phyloP scores from a whole-genome alignment of 2,329 filamentous ascomycete species.

The Fusarium anguioides region DNA sequence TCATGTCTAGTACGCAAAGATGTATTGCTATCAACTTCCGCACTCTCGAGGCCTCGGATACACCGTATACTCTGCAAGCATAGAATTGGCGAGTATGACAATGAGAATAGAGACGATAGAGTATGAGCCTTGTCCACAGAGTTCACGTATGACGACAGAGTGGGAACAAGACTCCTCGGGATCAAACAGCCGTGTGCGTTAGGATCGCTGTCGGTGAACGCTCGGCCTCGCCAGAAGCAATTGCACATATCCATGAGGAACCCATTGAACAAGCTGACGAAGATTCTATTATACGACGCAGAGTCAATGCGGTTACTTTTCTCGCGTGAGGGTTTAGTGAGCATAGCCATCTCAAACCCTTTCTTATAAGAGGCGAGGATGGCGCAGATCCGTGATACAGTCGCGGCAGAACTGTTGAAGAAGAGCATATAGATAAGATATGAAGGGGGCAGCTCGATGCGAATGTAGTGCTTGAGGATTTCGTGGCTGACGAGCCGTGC shows the following conservation, averaged over 20 bases:
- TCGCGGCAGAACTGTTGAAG: constrained; percentile 72
- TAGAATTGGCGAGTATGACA: constrained; percentile 69
- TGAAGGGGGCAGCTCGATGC: constrained; percentile 75
- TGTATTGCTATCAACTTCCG: constrained; percentile 55
- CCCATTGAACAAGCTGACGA: constrained; percentile 80
- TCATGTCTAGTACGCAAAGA: constrained; percentile 64
- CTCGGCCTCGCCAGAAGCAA: constrained; percentile 80
- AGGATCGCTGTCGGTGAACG: constrained; percentile 73
- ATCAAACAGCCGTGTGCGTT: constrained; percentile 69
- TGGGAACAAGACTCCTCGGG: constrained; percentile 56
- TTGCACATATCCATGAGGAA: constrained; percentile 91
- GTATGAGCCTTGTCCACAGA: constrained; percentile 59
- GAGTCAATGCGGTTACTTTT: constrained; percentile 47
- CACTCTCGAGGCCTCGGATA: constrained; percentile 68
- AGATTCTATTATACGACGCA: constrained; percentile 64
- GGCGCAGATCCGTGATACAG: constrained; percentile 74
- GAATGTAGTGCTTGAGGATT: constrained; percentile 64
- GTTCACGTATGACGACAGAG: constrained; percentile 61
- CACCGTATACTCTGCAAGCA: constrained; percentile 66
- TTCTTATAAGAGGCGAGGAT: constrained; percentile 79
- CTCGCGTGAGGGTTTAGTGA: constrained; percentile 51
- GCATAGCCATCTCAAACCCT: constrained; percentile 74
- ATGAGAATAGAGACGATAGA: constrained; percentile 64
- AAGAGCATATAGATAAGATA: constrained; percentile 76
- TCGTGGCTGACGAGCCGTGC: constrained; percentile 66